phyloP scores from a whole-genome alignment of 148 eudicot species.

The Vaccinium myrtillus region DNA sequence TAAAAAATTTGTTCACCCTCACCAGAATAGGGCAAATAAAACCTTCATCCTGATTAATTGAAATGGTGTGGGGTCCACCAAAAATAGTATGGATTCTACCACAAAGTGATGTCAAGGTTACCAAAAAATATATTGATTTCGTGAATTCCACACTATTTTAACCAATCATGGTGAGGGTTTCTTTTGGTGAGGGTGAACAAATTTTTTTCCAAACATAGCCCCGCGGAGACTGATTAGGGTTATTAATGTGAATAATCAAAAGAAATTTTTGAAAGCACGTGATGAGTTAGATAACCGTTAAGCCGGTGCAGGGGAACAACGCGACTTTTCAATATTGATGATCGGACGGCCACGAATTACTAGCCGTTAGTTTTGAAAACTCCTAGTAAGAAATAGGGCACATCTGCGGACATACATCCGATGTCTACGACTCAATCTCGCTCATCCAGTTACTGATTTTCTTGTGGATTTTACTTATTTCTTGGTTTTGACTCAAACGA shows the following conservation, averaged over 20 bases:
- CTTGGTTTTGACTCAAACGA: slow-evolving; percentile 18
- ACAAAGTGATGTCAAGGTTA: too few relatives aligned
- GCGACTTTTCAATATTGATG: slow-evolving; percentile 25
- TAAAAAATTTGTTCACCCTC: too few relatives aligned
- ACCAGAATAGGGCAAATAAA: too few relatives aligned
- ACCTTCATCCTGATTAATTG: too few relatives aligned
- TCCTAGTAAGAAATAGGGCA: neutral
- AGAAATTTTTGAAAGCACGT: slow-evolving; percentile 21
- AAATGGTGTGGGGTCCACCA: too few relatives aligned
- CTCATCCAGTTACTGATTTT: slow-evolving; percentile 17
- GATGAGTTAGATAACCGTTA: neutral
- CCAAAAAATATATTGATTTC: too few relatives aligned
- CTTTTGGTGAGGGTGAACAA: too few relatives aligned
- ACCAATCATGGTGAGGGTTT: too few relatives aligned
- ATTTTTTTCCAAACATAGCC: neutral
- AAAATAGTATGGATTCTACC: too few relatives aligned
- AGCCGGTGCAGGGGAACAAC: neutral
- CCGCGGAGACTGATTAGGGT: neutral
- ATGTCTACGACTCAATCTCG: slow-evolving; percentile 14
- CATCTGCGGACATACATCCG: slow-evolving; percentile 37
- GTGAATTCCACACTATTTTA: too few relatives aligned
- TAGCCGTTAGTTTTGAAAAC: slow-evolving; percentile 63
- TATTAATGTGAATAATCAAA: slow-evolving; percentile 21
- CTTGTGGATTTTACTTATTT: slow-evolving; percentile 11
- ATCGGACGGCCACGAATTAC: slow-evolving; percentile 38